These are phyloP conservation scores for Podila clonocystis DNA, from an alignment of 192 early-diverging fungal genomes.

Conservation along the genomic window DNA sequence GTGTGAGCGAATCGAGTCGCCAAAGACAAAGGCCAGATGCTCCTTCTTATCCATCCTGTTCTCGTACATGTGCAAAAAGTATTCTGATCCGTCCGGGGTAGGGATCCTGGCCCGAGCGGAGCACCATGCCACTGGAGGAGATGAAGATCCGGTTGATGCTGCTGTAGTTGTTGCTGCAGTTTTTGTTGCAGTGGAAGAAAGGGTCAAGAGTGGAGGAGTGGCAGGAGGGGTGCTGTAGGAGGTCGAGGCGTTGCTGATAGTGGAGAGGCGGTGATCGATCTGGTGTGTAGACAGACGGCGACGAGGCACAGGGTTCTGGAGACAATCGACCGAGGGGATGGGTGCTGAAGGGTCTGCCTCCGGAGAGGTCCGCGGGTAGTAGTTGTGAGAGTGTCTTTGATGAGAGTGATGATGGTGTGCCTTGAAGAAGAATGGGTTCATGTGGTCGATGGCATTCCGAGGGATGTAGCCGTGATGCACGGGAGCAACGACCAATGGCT, in stretches of 20 bases:
- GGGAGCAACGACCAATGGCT: constrained; percentile 11
- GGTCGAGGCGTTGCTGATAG: background rate
- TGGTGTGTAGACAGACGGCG: background rate
- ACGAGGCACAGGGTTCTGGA: constrained; percentile 43
- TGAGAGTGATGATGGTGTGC: background rate
- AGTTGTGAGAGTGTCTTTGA: constrained; percentile 13
- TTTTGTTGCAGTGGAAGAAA: background rate
- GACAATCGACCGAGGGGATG: constrained; percentile 3
- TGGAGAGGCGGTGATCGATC: background rate
- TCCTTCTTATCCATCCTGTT: constrained; percentile 89
- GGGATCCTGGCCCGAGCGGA: constrained; percentile 82
- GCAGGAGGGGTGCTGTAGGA: constrained; percentile 45
- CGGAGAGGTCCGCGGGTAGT: background rate
- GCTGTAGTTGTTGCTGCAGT: background rate
- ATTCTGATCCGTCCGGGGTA: constrained; percentile 78
- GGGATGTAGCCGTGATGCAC: constrained; percentile 19
- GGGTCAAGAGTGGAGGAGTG: constrained; percentile 26
- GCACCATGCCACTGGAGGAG: constrained; percentile 34
- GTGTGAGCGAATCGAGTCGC: constrained; percentile 77
- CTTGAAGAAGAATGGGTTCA: constrained; percentile 47
- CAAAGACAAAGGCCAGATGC: constrained; percentile 95
- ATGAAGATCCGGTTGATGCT: background rate
- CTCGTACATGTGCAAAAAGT: constrained; percentile 86
- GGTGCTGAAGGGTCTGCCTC: background rate
- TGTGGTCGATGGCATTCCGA: constrained; percentile 41